phyloP scores from a whole-genome alignment of 768 basidiomycete genomes.

The Trichaptum fuscoviolaceum region DNA sequence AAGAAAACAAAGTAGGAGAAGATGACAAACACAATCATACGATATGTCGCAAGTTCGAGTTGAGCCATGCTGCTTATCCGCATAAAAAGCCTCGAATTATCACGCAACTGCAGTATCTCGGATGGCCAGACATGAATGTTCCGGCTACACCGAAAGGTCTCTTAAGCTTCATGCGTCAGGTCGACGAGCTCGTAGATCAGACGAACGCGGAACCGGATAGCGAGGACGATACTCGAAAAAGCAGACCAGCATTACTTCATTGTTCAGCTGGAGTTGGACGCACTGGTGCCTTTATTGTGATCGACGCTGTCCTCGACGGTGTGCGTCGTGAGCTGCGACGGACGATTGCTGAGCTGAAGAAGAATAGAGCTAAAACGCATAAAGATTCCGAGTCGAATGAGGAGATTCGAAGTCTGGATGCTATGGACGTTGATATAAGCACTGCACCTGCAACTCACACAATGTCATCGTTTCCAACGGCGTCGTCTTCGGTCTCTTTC shows the following conservation, averaged over 20 bases:
- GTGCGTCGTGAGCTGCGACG: conserved; percentile 51
- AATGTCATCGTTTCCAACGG: neutral
- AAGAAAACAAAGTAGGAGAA: neutral
- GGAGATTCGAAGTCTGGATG: conserved; percentile 7
- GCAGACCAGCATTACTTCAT: conserved; percentile 70
- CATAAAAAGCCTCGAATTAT: conserved; percentile 57
- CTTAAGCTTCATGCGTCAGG: conserved; percentile 65
- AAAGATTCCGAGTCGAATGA: conserved; percentile 6
- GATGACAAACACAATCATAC: conserved; percentile 25
- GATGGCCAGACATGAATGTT: conserved; percentile 97
- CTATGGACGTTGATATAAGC: conserved; percentile 23
- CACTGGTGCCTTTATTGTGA: conserved; percentile 89
- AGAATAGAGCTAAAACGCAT: conserved; percentile 7
- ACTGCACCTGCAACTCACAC: neutral
- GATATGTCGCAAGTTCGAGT: conserved; percentile 62
- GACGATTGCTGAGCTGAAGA: conserved; percentile 24
- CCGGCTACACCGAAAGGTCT: conserved; percentile 78
- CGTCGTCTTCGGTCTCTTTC: neutral
- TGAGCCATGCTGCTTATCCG: conserved; percentile 60
- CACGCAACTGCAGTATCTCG: conserved; percentile 86
- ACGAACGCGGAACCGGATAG: conserved; percentile 5
- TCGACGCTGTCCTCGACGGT: conserved; percentile 81
- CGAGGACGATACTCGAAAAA: conserved; percentile 8
- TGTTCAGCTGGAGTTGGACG: conserved; percentile 95
- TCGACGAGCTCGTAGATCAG: conserved; percentile 36